A percentile compares a stretch with the other conserved stretches of the same genome.
These are phyloP conservation scores for Xylariaceae sp. DNA, from an alignment of 2,329 filamentous ascomycete genomes.

Conservation along the genomic window DNA sequence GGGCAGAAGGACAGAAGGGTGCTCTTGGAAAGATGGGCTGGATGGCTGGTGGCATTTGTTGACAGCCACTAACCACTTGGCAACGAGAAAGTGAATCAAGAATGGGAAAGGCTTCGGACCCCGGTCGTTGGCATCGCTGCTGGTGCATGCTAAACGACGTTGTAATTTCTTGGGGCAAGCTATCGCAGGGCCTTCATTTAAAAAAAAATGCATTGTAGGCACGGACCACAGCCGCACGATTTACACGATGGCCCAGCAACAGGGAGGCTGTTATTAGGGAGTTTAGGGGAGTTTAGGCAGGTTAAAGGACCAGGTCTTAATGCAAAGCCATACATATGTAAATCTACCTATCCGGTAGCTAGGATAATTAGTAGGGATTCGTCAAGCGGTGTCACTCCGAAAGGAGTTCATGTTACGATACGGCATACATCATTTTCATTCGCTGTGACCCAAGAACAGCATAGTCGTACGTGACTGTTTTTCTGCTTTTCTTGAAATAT, in stretches of 20 bases:
- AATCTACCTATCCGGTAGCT: not conserved
- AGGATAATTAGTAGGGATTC: not conserved
- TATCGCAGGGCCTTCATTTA: slow-evolving; percentile 34
- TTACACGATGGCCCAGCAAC: slow-evolving; percentile 31
- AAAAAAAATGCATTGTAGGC: slow-evolving; percentile 28
- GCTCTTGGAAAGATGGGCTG: slow-evolving; percentile 6
- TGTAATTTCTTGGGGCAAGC: slow-evolving; percentile 37
- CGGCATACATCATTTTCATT: not conserved
- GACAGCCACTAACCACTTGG: slow-evolving; percentile 14
- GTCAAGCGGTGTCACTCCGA: not conserved
- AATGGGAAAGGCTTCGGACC: slow-evolving; percentile 13
- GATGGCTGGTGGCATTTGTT: slow-evolving; percentile 6
- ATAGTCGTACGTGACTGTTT: too few species aligned
- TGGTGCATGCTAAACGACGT: slow-evolving; percentile 34
- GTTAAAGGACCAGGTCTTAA: slow-evolving; percentile 24
- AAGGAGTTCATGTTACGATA: not conserved
- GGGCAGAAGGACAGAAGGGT: slow-evolving; percentile 11
- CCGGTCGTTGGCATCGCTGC: slow-evolving; percentile 27
- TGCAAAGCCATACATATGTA: slow-evolving; percentile 12
- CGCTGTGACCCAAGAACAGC: not conserved
- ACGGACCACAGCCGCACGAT: slow-evolving; percentile 33
- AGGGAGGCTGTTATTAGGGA: not conserved
- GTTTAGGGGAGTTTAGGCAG: too few species aligned
- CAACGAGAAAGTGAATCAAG: not conserved
- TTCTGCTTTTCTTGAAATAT: too few species aligned